Base-by-base conservation (phyloP, 2,329 filamentous ascomycete genomes). In the Colletotrichum tropicicola region DNA sequence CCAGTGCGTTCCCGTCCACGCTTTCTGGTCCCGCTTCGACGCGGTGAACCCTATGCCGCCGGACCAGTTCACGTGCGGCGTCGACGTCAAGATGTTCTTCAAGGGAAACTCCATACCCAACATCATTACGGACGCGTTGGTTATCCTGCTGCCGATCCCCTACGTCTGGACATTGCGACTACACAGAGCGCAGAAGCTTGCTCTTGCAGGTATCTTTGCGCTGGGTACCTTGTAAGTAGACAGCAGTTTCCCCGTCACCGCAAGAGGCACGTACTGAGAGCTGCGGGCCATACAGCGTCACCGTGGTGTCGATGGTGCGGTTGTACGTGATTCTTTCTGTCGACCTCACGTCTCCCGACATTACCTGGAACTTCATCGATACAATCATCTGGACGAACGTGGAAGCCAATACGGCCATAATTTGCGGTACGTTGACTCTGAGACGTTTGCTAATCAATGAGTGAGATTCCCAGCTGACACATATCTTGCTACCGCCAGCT, bases 101-200 rank as follows among this genome's bases (percentile, higher is more conserved):
- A 71, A 71, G 45, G 69, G 67, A 2, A 76, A 74, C 47, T 68
- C 71, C 3, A 69, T 74, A 8, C 70, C 72, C 1, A 73, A 72
- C 41, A 72, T 76, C 17, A 59, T 70, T 4, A 72, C 71, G 3
- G 73, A 76, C 27, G 43, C 72, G 1, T 17, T 73, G 9, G 71
- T 76, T 17, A 66, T 77, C 13, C 17, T 65, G 1, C 56, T 76
- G 1, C 75, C 75, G 2, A 58, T 74, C 1, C 73, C 72, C 3
- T 69, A 73, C 23, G 67, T 76, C 12, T 73, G 69, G 49, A 68
- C 55, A 15, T 60, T 77, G 3, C 67, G 70, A 28, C 65, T 76
- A 32, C 71, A 69, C 1, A 56, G 25, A 12, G 41, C 59, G 1
- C 70, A 73, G 21, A 75, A 73, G 39, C 3, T 73, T 12, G 70